Evolutionary conservation across 2,329 filamentous ascomycete species (phyloP).

Genomic region (Lasiodiplodia sp.): DNA sequence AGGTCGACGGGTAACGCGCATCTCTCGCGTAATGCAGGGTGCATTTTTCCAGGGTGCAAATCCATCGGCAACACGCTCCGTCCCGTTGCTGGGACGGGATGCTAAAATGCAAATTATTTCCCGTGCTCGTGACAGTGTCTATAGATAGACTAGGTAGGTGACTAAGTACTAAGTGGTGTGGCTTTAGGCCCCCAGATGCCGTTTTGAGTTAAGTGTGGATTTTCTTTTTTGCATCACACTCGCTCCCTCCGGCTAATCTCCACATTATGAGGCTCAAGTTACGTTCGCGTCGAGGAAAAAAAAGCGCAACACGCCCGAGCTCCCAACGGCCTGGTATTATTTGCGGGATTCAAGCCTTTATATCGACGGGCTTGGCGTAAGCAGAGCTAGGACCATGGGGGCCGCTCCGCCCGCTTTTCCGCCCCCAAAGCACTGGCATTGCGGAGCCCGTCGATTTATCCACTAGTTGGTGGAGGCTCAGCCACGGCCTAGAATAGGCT

Average conservation of each 20-base stretch:
- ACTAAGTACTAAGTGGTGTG: not conserved
- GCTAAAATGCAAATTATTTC: not conserved
- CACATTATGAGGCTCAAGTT: not conserved
- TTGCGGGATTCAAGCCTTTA: not conserved
- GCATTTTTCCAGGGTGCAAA: not conserved
- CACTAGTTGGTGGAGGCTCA: not conserved
- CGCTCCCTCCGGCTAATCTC: not conserved
- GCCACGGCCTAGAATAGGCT: not conserved
- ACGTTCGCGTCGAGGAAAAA: not conserved
- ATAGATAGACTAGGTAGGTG: not conserved
- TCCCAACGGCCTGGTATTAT: not conserved
- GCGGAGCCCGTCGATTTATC: not conserved
- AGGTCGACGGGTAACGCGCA: constrained; percentile 32
- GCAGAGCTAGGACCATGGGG: not conserved
- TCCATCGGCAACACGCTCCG: not conserved
- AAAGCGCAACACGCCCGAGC: not conserved
- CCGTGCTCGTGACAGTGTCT: not conserved
- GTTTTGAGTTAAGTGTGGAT: not conserved
- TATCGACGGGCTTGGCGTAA: constrained; percentile 1
- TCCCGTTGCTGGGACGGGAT: not conserved
- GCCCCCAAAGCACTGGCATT: not conserved
- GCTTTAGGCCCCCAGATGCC: not conserved
- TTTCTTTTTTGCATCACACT: not conserved
- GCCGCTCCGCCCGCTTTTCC: not conserved
- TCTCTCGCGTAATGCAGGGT: not conserved